Evolutionary conservation across 768 basidiomycete genomes (phyloP).

Genomic region (Suillus subalutaceus): DNA sequence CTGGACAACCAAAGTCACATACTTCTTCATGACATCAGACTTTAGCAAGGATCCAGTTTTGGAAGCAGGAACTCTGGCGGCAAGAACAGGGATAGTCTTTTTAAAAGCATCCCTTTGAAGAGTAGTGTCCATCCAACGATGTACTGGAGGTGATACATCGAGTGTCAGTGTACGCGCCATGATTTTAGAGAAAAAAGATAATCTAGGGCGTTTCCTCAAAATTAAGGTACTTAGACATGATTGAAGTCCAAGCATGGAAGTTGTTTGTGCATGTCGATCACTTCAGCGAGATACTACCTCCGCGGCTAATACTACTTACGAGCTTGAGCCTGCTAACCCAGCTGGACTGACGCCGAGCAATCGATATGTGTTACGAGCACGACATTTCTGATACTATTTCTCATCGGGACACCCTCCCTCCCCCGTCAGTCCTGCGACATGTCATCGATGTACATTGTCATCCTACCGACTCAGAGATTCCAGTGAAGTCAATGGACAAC

Average conservation of each 20-base stretch:
- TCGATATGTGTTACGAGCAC: constrained; percentile 2
- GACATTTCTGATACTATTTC: constrained; percentile 8
- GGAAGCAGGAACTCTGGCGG: constrained; percentile 60
- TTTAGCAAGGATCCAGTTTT: constrained; percentile 60
- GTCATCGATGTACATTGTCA: constrained; percentile 92
- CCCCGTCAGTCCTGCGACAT: constrained; percentile 55
- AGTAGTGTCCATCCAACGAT: constrained; percentile 50
- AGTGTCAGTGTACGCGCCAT: constrained; percentile 45
- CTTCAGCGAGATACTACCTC: not conserved
- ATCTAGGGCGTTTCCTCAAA: not conserved
- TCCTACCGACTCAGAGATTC: constrained; percentile 75
- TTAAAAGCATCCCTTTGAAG: constrained; percentile 70
- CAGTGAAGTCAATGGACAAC: constrained; percentile 49
- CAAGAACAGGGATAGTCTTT: constrained; percentile 68
- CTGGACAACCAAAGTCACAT: constrained; percentile 21
- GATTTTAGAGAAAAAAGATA: constrained; percentile 12
- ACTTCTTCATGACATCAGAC: constrained; percentile 64
- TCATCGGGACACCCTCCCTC: constrained; percentile 24
- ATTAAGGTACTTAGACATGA: constrained; percentile 7
- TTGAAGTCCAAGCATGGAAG: constrained; percentile 14
- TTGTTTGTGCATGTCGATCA: constrained; percentile 9
- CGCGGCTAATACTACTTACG: too few relatives aligned
- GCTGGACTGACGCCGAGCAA: not conserved
- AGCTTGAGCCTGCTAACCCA: not conserved
- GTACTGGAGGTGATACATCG: constrained; percentile 47